Evolutionary conservation across 1,139 yeast genomes (phyloP), one percentile per base, ranked within the genome.

Genomic region (Saccharomyces uvarum): DNA sequence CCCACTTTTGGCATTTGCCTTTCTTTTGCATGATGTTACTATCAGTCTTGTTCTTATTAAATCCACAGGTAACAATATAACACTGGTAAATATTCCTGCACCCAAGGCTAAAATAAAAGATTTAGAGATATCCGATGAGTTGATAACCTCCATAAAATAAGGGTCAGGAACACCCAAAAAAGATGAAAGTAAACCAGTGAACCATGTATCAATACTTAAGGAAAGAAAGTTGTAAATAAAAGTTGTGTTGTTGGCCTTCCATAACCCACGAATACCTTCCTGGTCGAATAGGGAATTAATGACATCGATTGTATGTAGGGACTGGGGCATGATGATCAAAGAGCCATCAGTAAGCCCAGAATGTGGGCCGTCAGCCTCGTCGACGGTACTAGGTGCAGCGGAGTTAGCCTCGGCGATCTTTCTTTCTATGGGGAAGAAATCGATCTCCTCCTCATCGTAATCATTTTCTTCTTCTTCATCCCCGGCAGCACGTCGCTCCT

Each of bases 151-250:
- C 59, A 89, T 83, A 68, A 88, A 86, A 60, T 85, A 83, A 0
- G 97, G 97, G 67, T 90, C 97, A 0, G 97, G 96, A n/a, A 89
- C 81, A 14, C 88, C 87, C 55, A 88, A 73, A 53, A 88, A 75
- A 2, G 96, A 93, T 5, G 96, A 84, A 14, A 89, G 70, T 62
- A 91, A 82, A 5, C 97, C 97, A 0, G 95, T 85, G 48, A 89
- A 77, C 97, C 98, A 91, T 0, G 97, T 90, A 65, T 88, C 95
- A 51, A 90, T 75, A 0, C 96, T 87, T 55, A 84, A 82, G 1
- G 86, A 81, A 48, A 90, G 75, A 0, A 96, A 86, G 56, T 81
- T 86, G 66, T 86, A 79, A 33, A 93, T 76, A 66, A 90, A 91
- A 1, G 96, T 78, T 1, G 97, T 88, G 68, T 93, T 90, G 48